Base-by-base conservation (phyloP, 2,329 filamentous ascomycete genomes). In the Aspergillus tanneri region DNA sequence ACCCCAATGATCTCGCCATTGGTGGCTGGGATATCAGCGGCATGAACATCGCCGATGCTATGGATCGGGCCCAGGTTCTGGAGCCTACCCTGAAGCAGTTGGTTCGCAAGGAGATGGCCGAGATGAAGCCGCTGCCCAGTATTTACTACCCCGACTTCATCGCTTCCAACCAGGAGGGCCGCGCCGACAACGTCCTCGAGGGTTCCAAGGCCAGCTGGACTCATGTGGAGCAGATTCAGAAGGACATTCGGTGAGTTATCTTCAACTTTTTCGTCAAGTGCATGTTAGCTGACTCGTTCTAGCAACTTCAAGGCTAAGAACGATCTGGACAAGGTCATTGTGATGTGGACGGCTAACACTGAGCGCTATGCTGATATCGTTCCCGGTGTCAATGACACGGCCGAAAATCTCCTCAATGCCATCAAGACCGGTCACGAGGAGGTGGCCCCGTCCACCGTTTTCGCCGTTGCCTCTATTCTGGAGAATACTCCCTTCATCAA, bases 111-210 rank as follows among this genome's bases (percentile, higher is more conserved):
- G 89, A 97, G 76, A 92, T 97, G 90, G 77, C 84, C 53, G 77
- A 79, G 61, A 88, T 97, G 84, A 85, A 86, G 61, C 93, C 93
- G 23, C 82, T 97, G 55, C 92, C 90, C 19, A 92, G 88, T 72
- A 87, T 97, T 75, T 99, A 99, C 82, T 99, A 99, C 72, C 93
- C 93, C 1, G 93, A 97, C 74, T 99, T 99, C 79, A 99, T 99
- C 67, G 93, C 93, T 58, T 88, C 93, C 69, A 99, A 99, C 78
- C 93, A 99, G 77, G 91, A 93, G 72, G 90, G 91, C 66, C 88
- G 93, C 65, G 93, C 92, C 57, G 90, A 99, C 76, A 97, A 99
- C 65, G 66, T 95, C 55, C 72, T 97, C 40, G 76, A 87, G 54
- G 93, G 93, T 43, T 81, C 78, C 72, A 95, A 93, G 77, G 91